phyloP scores from a whole-genome alignment of 257 asterid species.

The Coffea canephora region DNA sequence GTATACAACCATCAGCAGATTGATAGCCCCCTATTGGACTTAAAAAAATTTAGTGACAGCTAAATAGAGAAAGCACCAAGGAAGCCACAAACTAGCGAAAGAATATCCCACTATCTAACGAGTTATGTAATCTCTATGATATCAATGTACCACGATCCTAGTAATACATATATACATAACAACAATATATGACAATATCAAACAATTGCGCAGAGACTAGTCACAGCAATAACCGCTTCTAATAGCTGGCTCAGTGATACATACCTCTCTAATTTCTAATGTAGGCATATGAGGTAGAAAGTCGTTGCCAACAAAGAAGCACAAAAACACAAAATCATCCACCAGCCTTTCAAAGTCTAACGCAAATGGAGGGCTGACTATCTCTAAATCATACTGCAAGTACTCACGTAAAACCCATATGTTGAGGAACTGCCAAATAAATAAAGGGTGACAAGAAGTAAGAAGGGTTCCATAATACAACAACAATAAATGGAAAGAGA shows the following conservation, averaged over 20 bases:
- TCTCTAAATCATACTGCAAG: slow-evolving; percentile 75
- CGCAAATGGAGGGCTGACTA: slow-evolving; percentile 64
- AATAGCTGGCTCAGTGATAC: neutral
- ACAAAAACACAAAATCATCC: slow-evolving; percentile 93
- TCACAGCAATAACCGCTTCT: neutral
- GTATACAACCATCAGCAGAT: slow-evolving; percentile 77
- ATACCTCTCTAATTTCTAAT: slow-evolving; percentile 95
- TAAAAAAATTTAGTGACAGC: slow-evolving; percentile 2
- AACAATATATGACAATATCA: slow-evolving; percentile 16
- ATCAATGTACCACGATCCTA: neutral
- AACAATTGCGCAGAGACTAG: slow-evolving; percentile 4
- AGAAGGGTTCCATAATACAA: slow-evolving; percentile 21
- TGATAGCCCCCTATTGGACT: slow-evolving; percentile 85
- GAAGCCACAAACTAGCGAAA: neutral
- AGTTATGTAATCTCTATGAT: neutral
- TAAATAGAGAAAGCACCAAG: neutral
- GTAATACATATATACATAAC: neutral
- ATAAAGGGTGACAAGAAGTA: slow-evolving; percentile 14
- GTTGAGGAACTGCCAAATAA: slow-evolving; percentile 66
- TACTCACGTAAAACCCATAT: slow-evolving; percentile 93
- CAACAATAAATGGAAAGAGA: slow-evolving; percentile 6
- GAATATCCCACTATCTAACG: neutral
- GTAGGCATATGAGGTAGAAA: slow-evolving; percentile 99
- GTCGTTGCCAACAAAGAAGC: slow-evolving; percentile 97
- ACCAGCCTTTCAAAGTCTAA: slow-evolving; percentile 88